Evolutionary conservation across 768 basidiomycete genomes (phyloP).

Genomic region (Suillus subalutaceus): DNA sequence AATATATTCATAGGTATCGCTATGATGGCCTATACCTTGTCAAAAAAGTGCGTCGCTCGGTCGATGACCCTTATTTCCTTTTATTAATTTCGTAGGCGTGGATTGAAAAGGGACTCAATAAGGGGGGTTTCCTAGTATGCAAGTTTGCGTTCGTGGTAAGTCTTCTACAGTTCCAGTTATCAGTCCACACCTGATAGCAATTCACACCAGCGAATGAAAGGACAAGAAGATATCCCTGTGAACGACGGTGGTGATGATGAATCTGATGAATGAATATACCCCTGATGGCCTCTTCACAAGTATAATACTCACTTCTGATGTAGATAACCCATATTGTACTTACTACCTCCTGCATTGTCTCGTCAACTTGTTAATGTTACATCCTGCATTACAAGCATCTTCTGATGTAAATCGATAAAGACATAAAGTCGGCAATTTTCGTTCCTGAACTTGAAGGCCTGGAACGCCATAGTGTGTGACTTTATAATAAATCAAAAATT

Average conservation of each 20-base stretch:
- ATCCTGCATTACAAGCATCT: not conserved
- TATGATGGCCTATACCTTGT: constrained; percentile 90
- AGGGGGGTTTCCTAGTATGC: constrained; percentile 77
- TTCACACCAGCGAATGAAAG: constrained; percentile 26
- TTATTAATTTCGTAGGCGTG: constrained; percentile 52
- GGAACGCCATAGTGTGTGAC: not conserved
- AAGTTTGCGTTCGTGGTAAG: constrained; percentile 82
- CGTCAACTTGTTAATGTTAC: not conserved
- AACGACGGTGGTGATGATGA: constrained; percentile 20
- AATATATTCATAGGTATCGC: constrained; percentile 59
- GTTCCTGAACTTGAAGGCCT: constrained; percentile 17
- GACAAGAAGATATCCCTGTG: constrained; percentile 27
- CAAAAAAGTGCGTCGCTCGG: constrained; percentile 53
- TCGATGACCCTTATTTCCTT: not conserved
- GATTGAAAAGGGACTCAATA: constrained; percentile 72
- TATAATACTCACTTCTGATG: not conserved
- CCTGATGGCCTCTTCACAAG: not conserved
- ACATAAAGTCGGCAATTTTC: constrained; percentile 1
- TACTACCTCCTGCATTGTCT: not conserved
- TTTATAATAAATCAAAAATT: not conserved
- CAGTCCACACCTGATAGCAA: not conserved
- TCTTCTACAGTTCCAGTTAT: not conserved
- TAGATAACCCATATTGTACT: not conserved
- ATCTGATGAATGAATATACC: constrained; percentile 10
- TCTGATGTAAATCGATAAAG: not conserved